A percentile compares a stretch with the other conserved stretches of the same genome.
These are phyloP conservation scores for Diaporthe caulivora DNA, from an alignment of 2,329 filamentous ascomycete genomes.

Conservation along the genomic window DNA sequence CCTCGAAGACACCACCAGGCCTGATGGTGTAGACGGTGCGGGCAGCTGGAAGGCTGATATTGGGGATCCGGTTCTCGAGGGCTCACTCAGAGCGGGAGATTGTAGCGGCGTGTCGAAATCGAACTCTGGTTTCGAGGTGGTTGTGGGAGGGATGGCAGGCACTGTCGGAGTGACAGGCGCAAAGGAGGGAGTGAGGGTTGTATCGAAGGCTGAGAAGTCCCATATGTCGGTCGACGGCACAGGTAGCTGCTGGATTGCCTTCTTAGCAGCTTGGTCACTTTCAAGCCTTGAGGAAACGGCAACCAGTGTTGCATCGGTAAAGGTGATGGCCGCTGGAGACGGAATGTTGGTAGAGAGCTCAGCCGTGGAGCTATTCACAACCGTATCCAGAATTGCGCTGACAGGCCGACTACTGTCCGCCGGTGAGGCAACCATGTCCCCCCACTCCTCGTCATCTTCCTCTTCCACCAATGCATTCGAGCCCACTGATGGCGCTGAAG, in stretches of 20 bases:
- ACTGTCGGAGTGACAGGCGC: background rate
- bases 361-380: slow-evolving; percentile 8
- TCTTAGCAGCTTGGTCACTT: background rate
- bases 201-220: slow-evolving; percentile 40
- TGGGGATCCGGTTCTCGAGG: slow-evolving; percentile 29
- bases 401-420: slow-evolving; percentile 31
- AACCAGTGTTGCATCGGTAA: slow-evolving; percentile 4
- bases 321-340: background rate
- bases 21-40: slow-evolving; percentile 19
- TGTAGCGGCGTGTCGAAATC: slow-evolving; percentile 38
- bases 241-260: background rate
- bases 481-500: slow-evolving; percentile 11
- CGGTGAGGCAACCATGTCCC: slow-evolving; percentile 68
- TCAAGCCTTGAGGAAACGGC: slow-evolving; percentile 12
- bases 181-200: slow-evolving; percentile 4
- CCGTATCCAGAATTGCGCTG: slow-evolving; percentile 30
- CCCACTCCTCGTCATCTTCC: slow-evolving; percentile 70
- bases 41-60: slow-evolving; percentile 4
- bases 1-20: background rate
- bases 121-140: slow-evolving; percentile 37
- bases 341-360: background rate
- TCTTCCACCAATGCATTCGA: slow-evolving; percentile 42
- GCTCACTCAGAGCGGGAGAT: slow-evolving; percentile 29
- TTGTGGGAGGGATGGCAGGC: slow-evolving; percentile 35
- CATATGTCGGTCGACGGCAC: slow-evolving; percentile 18